A percentile compares a stretch with the other conserved stretches of the same genome.
Evolutionary conservation across 345 rosid genomes (phyloP).

Genomic region (Iberis pinnata): DNA sequence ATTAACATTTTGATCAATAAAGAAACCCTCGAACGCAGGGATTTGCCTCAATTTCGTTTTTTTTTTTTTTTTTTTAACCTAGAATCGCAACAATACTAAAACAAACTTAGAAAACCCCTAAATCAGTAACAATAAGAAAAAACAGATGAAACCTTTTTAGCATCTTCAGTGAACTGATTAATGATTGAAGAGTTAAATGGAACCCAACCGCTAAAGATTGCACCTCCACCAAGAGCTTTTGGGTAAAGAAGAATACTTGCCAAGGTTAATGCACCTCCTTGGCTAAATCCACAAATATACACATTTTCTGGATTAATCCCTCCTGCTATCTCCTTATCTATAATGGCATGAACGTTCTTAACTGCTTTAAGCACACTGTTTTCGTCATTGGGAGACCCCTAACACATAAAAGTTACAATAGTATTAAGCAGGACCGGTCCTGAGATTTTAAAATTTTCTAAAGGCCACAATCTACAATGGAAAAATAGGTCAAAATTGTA

Average conservation of each 20-base stretch:
- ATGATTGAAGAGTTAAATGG: slow-evolving; percentile 10
- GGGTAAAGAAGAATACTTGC: slow-evolving; percentile 74
- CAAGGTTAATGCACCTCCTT: slow-evolving; percentile 91
- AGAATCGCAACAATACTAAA: no score
- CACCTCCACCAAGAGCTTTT: slow-evolving; percentile 72
- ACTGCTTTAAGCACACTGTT: slow-evolving; percentile 60
- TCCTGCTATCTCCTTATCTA: slow-evolving; percentile 57
- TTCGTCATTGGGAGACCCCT: slow-evolving; percentile 73
- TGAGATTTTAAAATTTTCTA: no score
- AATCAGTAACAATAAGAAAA: neutral
- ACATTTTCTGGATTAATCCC: slow-evolving; percentile 56
- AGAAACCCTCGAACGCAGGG: no score
- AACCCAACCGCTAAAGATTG: slow-evolving; percentile 55
- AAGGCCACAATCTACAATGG: no score
- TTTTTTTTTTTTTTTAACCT: no score
- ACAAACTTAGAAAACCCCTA: neutral
- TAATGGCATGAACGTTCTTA: slow-evolving; percentile 57
- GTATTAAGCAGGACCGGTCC: no score
- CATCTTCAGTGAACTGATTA: slow-evolving; percentile 23
- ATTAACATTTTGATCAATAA: no score
- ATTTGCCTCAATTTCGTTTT: no score
- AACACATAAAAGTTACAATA: slow-evolving; percentile 2
- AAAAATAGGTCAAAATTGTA: no score
- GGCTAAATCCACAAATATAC: slow-evolving; percentile 79
- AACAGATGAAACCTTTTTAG: slow-evolving; percentile 12